A percentile compares a stretch with the other conserved stretches of the same genome.
These are phyloP conservation scores for Brassica carinata DNA, from an alignment of 345 rosid genomes.

Conservation along the genomic window DNA sequence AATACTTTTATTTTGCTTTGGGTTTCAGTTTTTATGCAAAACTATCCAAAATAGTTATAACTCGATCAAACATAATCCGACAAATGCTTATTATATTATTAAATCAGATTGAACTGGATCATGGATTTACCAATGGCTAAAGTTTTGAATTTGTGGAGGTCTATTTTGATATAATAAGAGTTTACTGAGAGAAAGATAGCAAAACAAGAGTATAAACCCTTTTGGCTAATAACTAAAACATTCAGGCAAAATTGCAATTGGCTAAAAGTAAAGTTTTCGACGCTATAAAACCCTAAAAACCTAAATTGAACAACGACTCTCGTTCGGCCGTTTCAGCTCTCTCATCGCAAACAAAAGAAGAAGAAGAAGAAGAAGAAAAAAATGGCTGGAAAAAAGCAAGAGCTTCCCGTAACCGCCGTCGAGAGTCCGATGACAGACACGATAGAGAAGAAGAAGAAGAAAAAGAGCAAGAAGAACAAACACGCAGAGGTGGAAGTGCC, in stretches of 20 bases:
- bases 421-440: constrained; percentile 29
- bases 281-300: constrained; percentile 38
- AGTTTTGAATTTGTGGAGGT: no score
- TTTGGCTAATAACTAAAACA: background rate
- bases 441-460: constrained; percentile 38
- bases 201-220: constrained; percentile 7
- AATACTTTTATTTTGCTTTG: no score
- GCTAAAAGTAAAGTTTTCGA: background rate
- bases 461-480: constrained; percentile 45
- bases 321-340: constrained; percentile 39
- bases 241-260: constrained; percentile 7
- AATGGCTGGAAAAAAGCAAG: constrained; percentile 40
- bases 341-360: background rate
- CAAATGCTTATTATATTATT: no score
- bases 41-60: no score
- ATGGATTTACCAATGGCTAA: no score
- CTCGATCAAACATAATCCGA: no score
- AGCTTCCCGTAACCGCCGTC: constrained; percentile 38
- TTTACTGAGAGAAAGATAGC: background rate
- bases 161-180: background rate
- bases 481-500: constrained; percentile 35
- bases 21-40: no score
- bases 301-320: constrained; percentile 28
- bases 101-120: no score
- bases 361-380: background rate